These are phyloP conservation scores for Neocucurbitaria cava DNA, from an alignment of 2,329 filamentous ascomycete species.

Conservation along the genomic window DNA sequence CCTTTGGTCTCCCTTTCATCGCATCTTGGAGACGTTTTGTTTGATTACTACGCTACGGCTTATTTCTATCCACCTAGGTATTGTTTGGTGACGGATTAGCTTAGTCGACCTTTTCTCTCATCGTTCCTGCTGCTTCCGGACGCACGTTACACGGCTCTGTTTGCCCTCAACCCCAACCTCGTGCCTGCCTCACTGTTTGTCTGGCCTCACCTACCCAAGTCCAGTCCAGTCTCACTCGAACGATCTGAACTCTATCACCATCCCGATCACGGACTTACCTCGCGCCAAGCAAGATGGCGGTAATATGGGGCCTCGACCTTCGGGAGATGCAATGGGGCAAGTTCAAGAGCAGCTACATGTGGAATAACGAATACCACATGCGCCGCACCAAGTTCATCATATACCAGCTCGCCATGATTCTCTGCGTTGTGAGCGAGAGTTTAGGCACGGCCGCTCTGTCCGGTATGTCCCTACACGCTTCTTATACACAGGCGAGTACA, in stretches of 20 bases:
- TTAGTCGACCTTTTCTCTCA: background rate
- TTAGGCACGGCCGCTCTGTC: slow-evolving; percentile 63
- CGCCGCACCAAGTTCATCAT: slow-evolving; percentile 66
- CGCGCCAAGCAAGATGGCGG: slow-evolving; percentile 34
- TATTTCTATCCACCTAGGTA: background rate
- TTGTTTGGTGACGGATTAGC: background rate
- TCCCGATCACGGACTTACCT: background rate
- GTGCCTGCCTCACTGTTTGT: background rate
- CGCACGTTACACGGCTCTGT: background rate
- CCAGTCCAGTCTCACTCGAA: background rate
- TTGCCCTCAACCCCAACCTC: background rate
- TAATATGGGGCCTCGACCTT: slow-evolving; percentile 66
- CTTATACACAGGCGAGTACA: background rate
- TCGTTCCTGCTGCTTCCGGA: background rate
- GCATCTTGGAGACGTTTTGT: background rate
- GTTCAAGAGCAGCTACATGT: slow-evolving; percentile 66
- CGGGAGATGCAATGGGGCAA: slow-evolving; percentile 65
- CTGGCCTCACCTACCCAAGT: background rate
- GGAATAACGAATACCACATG: slow-evolving; percentile 61
- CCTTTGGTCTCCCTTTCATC: background rate
- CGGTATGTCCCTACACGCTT: slow-evolving; percentile 46
- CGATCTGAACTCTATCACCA: background rate
- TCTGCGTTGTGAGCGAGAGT: slow-evolving; percentile 63
- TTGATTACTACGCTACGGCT: too few relatives aligned
- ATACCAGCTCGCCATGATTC: slow-evolving; percentile 66